A percentile compares a stretch with the other conserved stretches of the same genome.
Evolutionary conservation across 2,329 filamentous ascomycete genomes (phyloP).

Genomic region (Madurella fahalii): DNA sequence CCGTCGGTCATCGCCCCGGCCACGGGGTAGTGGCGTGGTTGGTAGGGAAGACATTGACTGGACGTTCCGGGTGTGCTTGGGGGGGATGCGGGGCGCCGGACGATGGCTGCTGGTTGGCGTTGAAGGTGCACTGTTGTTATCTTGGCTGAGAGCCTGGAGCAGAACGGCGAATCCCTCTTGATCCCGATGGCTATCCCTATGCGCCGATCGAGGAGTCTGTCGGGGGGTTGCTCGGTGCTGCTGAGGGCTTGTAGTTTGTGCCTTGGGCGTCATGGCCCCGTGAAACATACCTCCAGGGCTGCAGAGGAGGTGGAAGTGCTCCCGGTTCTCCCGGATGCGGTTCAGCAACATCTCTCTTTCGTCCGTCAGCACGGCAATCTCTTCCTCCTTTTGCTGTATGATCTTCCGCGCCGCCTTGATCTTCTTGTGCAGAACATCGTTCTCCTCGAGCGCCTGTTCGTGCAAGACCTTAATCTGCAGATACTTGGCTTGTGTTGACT

Average conservation of each 20-base stretch:
- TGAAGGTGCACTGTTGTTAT: constrained; percentile 69
- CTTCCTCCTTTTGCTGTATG: constrained; percentile 73
- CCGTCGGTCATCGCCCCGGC: constrained; percentile 43
- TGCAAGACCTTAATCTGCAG: constrained; percentile 62
- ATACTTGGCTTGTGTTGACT: constrained; percentile 52
- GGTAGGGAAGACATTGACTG: constrained; percentile 85
- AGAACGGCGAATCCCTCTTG: constrained; percentile 70
- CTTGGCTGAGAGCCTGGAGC: constrained; percentile 74
- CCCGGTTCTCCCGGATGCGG: constrained; percentile 83
- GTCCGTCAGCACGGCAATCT: constrained; percentile 65
- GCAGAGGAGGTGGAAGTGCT: constrained; percentile 76
- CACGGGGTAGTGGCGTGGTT: constrained; percentile 62
- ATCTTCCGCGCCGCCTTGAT: constrained; percentile 71
- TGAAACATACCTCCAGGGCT: constrained; percentile 68
- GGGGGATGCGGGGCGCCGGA: constrained; percentile 44
- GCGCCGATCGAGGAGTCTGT: constrained; percentile 45
- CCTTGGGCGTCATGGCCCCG: constrained; percentile 56
- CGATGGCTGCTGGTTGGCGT: constrained; percentile 55
- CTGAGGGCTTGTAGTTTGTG: constrained; percentile 43
- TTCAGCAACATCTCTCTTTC: constrained; percentile 74
- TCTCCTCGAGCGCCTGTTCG: constrained; percentile 63
- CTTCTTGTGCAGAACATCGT: constrained; percentile 58
- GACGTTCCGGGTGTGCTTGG: constrained; percentile 67
- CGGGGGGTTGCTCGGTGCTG: constrained; percentile 47
- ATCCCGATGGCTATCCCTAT: constrained; percentile 43